phyloP scores from a whole-genome alignment of 768 basidiomycete species.

The Crassisporium funariophilum region DNA sequence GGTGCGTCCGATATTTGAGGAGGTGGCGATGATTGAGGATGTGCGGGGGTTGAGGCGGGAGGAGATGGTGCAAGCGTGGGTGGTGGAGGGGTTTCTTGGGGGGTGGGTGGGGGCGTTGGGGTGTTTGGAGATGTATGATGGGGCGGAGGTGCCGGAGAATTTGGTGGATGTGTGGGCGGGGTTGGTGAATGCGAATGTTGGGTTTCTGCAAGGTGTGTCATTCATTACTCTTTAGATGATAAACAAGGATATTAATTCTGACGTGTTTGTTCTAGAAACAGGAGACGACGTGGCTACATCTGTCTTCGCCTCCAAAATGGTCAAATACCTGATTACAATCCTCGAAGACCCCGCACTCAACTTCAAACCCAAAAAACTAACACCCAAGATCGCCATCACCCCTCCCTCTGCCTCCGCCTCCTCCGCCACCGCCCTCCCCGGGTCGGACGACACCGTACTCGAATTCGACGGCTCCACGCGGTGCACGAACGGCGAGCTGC shows the following conservation, averaged over 20 bases:
- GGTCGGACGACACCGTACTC: constrained; percentile 19
- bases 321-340: constrained; percentile 49
- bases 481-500: constrained; percentile 50
- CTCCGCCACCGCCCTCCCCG: constrained; percentile 8
- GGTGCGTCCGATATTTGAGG: constrained; percentile 55
- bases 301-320: constrained; percentile 42
- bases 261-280: constrained; percentile 34
- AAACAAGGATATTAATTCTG: constrained; percentile 5
- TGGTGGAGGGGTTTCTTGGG: constrained; percentile 52
- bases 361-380: constrained; percentile 31
- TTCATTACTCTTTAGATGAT: not conserved
- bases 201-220: constrained; percentile 45
- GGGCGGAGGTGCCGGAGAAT: constrained; percentile 54
- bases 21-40: constrained; percentile 54
- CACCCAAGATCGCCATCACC: no score
- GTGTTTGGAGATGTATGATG: constrained; percentile 47
- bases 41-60: constrained; percentile 58
- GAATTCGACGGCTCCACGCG: constrained; percentile 16
- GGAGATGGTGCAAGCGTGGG: constrained; percentile 55
- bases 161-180: constrained; percentile 59
- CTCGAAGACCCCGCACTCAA: constrained; percentile 49
- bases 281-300: constrained; percentile 41
- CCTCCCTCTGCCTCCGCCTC: constrained; percentile 6
- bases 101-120: constrained; percentile 54
- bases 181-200: constrained; percentile 52